Evolutionary conservation across 768 basidiomycete species (phyloP).

Genomic region (Panus rudis): DNA sequence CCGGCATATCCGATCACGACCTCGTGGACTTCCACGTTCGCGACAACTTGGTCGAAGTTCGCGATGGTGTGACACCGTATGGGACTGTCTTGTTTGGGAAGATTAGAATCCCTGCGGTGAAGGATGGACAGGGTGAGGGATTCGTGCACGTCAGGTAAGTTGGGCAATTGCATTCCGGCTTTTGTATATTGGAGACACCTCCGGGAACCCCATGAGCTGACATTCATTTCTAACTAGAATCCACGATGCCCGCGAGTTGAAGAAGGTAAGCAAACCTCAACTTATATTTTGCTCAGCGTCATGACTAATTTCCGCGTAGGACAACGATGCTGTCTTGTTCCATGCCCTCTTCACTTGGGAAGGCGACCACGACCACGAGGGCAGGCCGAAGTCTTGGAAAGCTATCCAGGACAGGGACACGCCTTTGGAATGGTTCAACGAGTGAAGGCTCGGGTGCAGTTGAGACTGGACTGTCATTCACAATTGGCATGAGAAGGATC

Average conservation of each 20-base stretch:
- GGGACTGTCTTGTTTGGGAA: constrained; percentile 73
- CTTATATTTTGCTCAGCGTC: too few species aligned
- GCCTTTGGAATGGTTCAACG: constrained; percentile 66
- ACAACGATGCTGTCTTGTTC: constrained; percentile 56
- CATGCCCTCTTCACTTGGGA: constrained; percentile 58
- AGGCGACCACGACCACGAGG: constrained; percentile 20
- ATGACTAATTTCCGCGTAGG: constrained; percentile 44
- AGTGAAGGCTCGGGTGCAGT: constrained; percentile 29
- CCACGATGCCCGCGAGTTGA: constrained; percentile 68
- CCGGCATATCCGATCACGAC: constrained; percentile 41
- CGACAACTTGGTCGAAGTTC: constrained; percentile 35
- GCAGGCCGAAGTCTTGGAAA: constrained; percentile 46
- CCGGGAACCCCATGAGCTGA: too few species aligned
- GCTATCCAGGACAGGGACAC: constrained; percentile 56
- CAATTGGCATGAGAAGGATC: background rate
- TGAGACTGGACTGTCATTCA: background rate
- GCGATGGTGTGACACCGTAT: constrained; percentile 55
- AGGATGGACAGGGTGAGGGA: constrained; percentile 56
- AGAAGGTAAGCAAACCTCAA: constrained; percentile 13
- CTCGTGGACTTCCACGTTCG: constrained; percentile 45
- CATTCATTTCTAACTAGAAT: constrained; percentile 38
- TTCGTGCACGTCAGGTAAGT: constrained; percentile 66
- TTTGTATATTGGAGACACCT: constrained; percentile 2
- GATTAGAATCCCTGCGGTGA: constrained; percentile 60
- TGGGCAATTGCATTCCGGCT: background rate